Conservation (phyloP, 1,284 basidiomycete genomes). For the Cystobasidiaceae sp. region DNA sequence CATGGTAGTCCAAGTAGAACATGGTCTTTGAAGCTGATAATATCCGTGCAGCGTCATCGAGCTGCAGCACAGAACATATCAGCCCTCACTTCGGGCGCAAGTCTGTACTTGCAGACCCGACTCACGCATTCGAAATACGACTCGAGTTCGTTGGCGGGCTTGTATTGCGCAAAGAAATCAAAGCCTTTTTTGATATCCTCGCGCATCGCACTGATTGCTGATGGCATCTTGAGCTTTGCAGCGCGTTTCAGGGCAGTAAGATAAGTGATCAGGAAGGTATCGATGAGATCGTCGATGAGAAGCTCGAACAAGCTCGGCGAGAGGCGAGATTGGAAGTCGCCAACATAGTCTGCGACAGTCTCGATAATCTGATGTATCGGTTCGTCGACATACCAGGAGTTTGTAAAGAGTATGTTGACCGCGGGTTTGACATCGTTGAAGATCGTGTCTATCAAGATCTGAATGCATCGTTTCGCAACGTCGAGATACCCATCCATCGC, state of each 20-base stretch:
- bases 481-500: constrained; percentile 98
- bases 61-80: too few relatives aligned
- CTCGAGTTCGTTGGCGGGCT: constrained; percentile 72
- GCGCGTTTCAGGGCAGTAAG: constrained; percentile 79
- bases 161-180: constrained; percentile 74
- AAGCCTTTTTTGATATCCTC: constrained; percentile 73
- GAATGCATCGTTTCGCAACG: constrained; percentile 93
- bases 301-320: constrained; percentile 88
- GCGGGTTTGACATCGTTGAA: constrained; percentile 92
- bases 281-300: constrained; percentile 85
- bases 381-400: constrained; percentile 73
- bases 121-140: constrained; percentile 66
- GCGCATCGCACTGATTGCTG: constrained; percentile 72
- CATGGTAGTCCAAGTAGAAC: constrained; percentile 81
- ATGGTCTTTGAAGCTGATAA: constrained; percentile 86
- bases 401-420: constrained; percentile 73
- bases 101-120: too few relatives aligned
- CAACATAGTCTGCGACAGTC: constrained; percentile 92
- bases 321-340: constrained; percentile 82
- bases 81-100: too few relatives aligned
- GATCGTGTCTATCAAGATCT: constrained; percentile 86
- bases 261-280: constrained; percentile 84
- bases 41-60: constrained; percentile 78
- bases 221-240: constrained; percentile 81
- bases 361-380: constrained; percentile 79